Evolutionary conservation across 2,329 filamentous ascomycete genomes (phyloP).

Genomic region (Cytospora mali): DNA sequence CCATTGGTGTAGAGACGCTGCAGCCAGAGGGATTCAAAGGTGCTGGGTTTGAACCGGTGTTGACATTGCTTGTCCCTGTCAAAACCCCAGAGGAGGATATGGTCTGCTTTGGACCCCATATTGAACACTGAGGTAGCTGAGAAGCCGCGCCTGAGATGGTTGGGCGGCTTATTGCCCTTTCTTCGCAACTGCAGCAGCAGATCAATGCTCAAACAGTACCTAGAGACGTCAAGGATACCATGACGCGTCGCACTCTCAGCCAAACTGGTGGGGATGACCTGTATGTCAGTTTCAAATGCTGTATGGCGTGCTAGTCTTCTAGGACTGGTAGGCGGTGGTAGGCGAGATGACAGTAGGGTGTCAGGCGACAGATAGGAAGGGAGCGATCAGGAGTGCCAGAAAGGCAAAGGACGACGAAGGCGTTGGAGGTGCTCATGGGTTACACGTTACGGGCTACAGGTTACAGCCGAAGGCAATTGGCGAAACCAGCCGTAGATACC

Average conservation of each 20-base stretch:
- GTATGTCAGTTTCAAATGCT: background rate
- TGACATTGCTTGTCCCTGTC: conserved; percentile 3
- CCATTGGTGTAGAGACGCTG: conserved; percentile 11
- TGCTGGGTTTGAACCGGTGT: background rate
- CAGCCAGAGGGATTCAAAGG: conserved; percentile 10
- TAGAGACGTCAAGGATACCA: background rate
- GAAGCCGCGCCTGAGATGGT: background rate
- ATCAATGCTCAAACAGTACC: background rate
- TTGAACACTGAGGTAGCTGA: background rate
- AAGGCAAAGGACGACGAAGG: no score
- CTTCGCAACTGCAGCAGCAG: background rate
- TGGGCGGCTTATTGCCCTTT: background rate
- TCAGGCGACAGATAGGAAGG: no score
- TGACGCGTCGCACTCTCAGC: background rate
- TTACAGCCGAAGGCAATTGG: no score
- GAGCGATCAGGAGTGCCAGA: no score
- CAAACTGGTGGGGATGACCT: background rate
- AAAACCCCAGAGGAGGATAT: conserved; percentile 19
- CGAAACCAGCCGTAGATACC: no score
- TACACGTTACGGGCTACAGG: no score
- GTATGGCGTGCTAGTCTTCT: background rate
- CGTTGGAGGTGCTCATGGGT: no score
- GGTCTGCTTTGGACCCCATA: conserved; percentile 2
- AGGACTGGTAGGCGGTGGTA: no score
- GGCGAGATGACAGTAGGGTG: background rate